Percentiles rank a stretch among this genome's conserved stretches.
Conservation (phyloP, 768 basidiomycete species). For the Suillus placidus region DNA sequence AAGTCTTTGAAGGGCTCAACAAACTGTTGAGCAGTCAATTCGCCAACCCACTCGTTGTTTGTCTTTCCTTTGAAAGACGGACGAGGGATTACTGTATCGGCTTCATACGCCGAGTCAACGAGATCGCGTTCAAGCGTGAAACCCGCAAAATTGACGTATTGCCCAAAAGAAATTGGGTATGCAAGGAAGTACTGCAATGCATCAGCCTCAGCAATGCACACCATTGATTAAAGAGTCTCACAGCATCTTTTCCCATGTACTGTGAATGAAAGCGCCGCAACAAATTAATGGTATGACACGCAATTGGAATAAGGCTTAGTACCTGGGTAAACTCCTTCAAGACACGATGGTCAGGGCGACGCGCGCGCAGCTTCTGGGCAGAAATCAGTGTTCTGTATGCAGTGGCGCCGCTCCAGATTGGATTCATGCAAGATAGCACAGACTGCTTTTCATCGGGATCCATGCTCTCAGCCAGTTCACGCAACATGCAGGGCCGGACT, state of each 20-base stretch:
- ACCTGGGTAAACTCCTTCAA: slow-evolving; percentile 55
- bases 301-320: slow-evolving; percentile 16
- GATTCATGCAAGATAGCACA: slow-evolving; percentile 47
- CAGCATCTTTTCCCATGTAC: slow-evolving; percentile 60
- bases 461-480: slow-evolving; percentile 34
- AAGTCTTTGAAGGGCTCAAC: slow-evolving; percentile 48
- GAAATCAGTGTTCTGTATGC: slow-evolving; percentile 63
- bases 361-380: slow-evolving; percentile 45
- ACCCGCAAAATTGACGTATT: slow-evolving; percentile 63
- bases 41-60: slow-evolving; percentile 54
- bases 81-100: slow-evolving; percentile 16
- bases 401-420: slow-evolving; percentile 59
- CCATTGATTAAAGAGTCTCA: slow-evolving; percentile 25
- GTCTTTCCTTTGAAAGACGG: slow-evolving; percentile 19
- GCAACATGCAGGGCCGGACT: slow-evolving; percentile 42
- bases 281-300: slow-evolving; percentile 5
- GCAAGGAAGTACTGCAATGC: slow-evolving; percentile 55
- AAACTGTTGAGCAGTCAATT: slow-evolving; percentile 49
- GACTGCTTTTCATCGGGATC: slow-evolving; percentile 44
- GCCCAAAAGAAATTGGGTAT: slow-evolving; percentile 63
- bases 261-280: slow-evolving; percentile 23
- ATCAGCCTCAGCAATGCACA: not conserved
- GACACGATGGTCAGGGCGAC: slow-evolving; percentile 49
- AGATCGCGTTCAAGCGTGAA: slow-evolving; percentile 53
- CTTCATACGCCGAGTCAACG: slow-evolving; percentile 48